Conservation (phyloP, 2,329 filamentous ascomycete species). For the Fusarium robinianum region DNA sequence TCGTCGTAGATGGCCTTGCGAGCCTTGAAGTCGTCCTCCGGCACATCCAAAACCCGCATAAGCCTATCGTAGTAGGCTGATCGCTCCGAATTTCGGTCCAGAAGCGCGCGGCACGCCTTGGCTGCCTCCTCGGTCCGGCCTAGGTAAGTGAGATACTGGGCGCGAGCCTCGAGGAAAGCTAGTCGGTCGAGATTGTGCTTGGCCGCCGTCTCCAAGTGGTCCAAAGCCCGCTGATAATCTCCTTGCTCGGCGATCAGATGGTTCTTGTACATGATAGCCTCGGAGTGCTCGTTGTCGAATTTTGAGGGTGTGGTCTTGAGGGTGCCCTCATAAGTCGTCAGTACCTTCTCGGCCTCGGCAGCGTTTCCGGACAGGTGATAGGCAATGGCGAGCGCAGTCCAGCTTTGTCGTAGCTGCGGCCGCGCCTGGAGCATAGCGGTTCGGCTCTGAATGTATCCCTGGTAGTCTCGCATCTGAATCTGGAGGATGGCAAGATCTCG, state of each 20-base stretch:
- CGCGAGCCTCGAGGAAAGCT: slow-evolving; percentile 82
- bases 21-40: slow-evolving; percentile 61
- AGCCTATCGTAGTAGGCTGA: slow-evolving; percentile 83
- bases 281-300: slow-evolving; percentile 87
- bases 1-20: slow-evolving; percentile 74
- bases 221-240: slow-evolving; percentile 78
- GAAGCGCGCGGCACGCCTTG: slow-evolving; percentile 76
- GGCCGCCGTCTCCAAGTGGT: slow-evolving; percentile 78
- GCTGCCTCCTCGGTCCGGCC: slow-evolving; percentile 78
- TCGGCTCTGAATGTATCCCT: slow-evolving; percentile 89
- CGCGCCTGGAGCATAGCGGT: slow-evolving; percentile 84
- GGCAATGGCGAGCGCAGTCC: slow-evolving; percentile 95
- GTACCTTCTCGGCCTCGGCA: slow-evolving; percentile 82
- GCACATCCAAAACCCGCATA: slow-evolving; percentile 68
- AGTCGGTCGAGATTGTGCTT: slow-evolving; percentile 83
- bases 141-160: slow-evolving; percentile 80
- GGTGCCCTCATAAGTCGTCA: slow-evolving; percentile 92
- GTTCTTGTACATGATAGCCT: slow-evolving; percentile 95
- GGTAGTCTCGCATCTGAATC: slow-evolving; percentile 94
- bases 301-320: slow-evolving; percentile 79
- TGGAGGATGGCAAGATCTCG: slow-evolving; percentile 91
- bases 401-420: slow-evolving; percentile 84
- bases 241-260: slow-evolving; percentile 88
- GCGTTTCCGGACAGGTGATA: slow-evolving; percentile 89
- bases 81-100: slow-evolving; percentile 88